phyloP scores from a whole-genome alignment of 2,329 filamentous ascomycete species.

The Fusarium acutatum region DNA sequence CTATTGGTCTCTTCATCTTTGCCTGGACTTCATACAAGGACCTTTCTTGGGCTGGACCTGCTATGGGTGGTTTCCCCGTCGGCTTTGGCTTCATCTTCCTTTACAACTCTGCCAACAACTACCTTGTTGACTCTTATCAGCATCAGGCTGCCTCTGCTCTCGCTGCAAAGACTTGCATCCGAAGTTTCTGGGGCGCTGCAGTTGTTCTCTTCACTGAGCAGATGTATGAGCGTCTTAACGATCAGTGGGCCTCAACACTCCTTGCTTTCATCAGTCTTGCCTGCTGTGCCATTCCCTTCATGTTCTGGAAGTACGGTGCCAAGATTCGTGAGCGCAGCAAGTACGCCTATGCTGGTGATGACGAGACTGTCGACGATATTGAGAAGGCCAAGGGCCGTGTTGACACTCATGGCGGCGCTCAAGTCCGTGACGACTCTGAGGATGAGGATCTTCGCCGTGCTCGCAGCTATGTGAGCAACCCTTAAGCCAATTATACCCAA shows the following conservation, averaged over 20 bases:
- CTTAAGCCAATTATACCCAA: constrained; percentile 38
- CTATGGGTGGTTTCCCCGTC: constrained; percentile 74
- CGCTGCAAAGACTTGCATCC: constrained; percentile 82
- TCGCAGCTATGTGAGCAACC: constrained; percentile 58
- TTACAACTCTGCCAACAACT: constrained; percentile 82
- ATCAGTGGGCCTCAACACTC: constrained; percentile 79
- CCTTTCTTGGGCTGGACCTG: constrained; percentile 76
- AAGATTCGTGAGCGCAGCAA: constrained; percentile 73
- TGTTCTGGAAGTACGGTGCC: constrained; percentile 82
- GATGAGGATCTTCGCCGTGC: constrained; percentile 54
- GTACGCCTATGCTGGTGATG: constrained; percentile 75
- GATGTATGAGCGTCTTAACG: constrained; percentile 77
- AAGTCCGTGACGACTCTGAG: constrained; percentile 44
- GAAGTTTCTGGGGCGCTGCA: constrained; percentile 81
- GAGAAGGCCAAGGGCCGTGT: constrained; percentile 48
- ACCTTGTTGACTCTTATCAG: constrained; percentile 71
- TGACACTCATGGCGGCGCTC: constrained; percentile 31
- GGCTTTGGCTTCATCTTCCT: constrained; percentile 86
- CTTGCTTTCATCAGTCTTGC: constrained; percentile 78
- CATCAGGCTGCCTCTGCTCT: constrained; percentile 82
- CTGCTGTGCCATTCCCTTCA: constrained; percentile 83
- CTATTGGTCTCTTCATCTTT: constrained; percentile 66
- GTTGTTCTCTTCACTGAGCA: constrained; percentile 83
- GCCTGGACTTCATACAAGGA: constrained; percentile 70
- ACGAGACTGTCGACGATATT: constrained; percentile 49